Conservation (phyloP, 192 early-diverging fungal species). For the Neocallimastix lanati region DNA sequence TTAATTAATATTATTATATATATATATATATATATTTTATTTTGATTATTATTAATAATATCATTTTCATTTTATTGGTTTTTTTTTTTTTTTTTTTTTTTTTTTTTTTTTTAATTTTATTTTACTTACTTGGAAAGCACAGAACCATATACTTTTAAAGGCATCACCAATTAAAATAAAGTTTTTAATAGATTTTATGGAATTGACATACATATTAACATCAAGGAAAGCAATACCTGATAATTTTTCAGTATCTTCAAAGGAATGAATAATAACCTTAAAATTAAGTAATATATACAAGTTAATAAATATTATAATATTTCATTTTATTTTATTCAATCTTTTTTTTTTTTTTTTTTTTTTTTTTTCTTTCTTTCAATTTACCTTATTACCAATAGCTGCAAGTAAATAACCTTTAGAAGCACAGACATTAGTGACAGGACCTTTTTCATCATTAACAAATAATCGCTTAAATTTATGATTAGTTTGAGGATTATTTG, state of each 20-base stretch:
- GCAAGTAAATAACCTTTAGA: conserved; percentile 73
- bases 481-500: conserved; percentile 80
- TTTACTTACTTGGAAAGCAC: conserved; percentile 88
- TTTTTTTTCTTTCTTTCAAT: not conserved
- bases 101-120: no score
- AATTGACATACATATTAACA: conserved; percentile 74
- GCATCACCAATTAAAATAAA: conserved; percentile 75
- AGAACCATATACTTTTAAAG: conserved; percentile 69
- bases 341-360: no score
- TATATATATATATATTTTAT: no score
- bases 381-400: conserved; percentile 70
- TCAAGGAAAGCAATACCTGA: conserved; percentile 88
- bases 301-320: no score
- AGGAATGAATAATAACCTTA: conserved; percentile 58
- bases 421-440: conserved; percentile 67
- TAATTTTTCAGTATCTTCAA: conserved; percentile 53
- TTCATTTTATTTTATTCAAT: no score
- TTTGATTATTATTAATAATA: no score
- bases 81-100: no score
- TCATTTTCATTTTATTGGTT: no score
- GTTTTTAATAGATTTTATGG: conserved; percentile 65
- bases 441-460: conserved; percentile 56
- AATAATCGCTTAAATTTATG: conserved; percentile 74
- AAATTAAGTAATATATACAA: no score
- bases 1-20: conserved; percentile 1